Conservation (phyloP, 352 stramenopile species). For the Pythium volutum region DNA sequence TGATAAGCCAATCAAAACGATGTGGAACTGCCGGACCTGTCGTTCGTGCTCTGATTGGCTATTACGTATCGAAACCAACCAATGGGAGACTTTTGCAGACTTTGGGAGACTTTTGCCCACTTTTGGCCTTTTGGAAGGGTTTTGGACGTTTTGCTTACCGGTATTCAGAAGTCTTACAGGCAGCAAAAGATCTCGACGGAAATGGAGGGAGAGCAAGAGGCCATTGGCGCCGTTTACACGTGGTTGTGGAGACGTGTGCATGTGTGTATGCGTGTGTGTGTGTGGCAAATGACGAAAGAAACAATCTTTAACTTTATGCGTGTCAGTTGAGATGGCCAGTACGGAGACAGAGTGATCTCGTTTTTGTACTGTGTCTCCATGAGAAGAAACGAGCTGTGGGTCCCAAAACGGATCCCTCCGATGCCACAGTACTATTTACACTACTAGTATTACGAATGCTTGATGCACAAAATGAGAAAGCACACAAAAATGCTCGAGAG, state of each 20-base stretch:
- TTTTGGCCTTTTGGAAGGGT: too few species aligned
- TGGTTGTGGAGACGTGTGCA: not conserved
- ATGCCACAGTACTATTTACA: slow-evolving; percentile 2
- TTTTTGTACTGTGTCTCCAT: slow-evolving; percentile 15
- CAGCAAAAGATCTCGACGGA: too few species aligned
- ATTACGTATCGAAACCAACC: too few species aligned
- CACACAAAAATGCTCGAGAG: slow-evolving; percentile 60
- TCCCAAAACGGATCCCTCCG: not conserved
- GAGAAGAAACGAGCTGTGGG: slow-evolving; percentile 32
- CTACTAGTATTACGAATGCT: slow-evolving; percentile 46
- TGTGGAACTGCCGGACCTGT: too few species aligned
- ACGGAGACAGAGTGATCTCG: not conserved
- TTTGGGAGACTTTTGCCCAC: too few species aligned
- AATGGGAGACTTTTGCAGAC: too few species aligned
- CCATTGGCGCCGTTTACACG: too few species aligned
- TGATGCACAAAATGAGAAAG: slow-evolving; percentile 62
- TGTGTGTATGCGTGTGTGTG: not conserved
- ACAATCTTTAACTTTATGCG: slow-evolving; percentile 10
- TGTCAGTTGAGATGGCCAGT: slow-evolving; percentile 21
- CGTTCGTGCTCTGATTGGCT: too few species aligned
- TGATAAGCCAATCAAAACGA: too few species aligned
- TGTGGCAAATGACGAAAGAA: slow-evolving; percentile 18
- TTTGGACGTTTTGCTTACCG: too few species aligned
- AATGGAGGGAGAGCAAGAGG: too few species aligned
- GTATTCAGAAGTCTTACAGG: too few species aligned